These are phyloP conservation scores for Claviceps sp. DNA, from an alignment of 2,329 filamentous ascomycete species.

Conservation along the genomic window DNA sequence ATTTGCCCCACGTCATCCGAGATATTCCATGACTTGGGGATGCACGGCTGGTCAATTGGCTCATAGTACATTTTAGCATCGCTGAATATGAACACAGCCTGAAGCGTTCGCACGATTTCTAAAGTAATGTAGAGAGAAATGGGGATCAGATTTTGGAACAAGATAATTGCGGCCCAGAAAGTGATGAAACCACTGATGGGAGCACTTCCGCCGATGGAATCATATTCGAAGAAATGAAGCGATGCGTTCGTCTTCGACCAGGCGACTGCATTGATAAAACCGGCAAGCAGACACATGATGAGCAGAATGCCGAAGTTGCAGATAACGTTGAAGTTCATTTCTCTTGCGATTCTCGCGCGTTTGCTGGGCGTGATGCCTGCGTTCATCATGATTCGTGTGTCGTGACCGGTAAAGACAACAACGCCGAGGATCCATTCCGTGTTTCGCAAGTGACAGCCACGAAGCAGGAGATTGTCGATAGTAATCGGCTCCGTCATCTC, in stretches of 20 bases:
- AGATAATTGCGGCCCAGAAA: slow-evolving; percentile 87
- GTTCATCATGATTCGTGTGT: slow-evolving; percentile 99
- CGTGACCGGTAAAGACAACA: slow-evolving; percentile 85
- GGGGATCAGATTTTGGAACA: slow-evolving; percentile 97
- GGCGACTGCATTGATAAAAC: slow-evolving; percentile 68
- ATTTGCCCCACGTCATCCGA: slow-evolving; percentile 97
- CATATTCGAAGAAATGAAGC: slow-evolving; percentile 70
- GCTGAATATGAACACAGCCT: slow-evolving; percentile 96
- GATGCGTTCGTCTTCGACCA: slow-evolving; percentile 69
- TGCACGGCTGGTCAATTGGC: slow-evolving; percentile 82
- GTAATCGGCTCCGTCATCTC: slow-evolving; percentile 86
- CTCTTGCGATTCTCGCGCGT: slow-evolving; percentile 76
- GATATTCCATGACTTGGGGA: slow-evolving; percentile 98
- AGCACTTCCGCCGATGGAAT: slow-evolving; percentile 63
- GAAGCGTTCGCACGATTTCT: slow-evolving; percentile 84
- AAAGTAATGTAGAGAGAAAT: slow-evolving; percentile 96
- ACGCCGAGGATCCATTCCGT: slow-evolving; percentile 93
- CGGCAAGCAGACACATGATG: slow-evolving; percentile 76
- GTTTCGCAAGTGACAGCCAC: slow-evolving; percentile 86
- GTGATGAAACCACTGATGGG: slow-evolving; percentile 83
- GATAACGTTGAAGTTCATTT: slow-evolving; percentile 93
- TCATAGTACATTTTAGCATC: slow-evolving; percentile 97
- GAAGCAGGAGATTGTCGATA: slow-evolving; percentile 89
- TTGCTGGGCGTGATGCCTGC: slow-evolving; percentile 91
- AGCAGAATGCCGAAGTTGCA: slow-evolving; percentile 91